Base-by-base conservation (phyloP, 345 rosid genomes). In the Tarenaya hassleriana region DNA sequence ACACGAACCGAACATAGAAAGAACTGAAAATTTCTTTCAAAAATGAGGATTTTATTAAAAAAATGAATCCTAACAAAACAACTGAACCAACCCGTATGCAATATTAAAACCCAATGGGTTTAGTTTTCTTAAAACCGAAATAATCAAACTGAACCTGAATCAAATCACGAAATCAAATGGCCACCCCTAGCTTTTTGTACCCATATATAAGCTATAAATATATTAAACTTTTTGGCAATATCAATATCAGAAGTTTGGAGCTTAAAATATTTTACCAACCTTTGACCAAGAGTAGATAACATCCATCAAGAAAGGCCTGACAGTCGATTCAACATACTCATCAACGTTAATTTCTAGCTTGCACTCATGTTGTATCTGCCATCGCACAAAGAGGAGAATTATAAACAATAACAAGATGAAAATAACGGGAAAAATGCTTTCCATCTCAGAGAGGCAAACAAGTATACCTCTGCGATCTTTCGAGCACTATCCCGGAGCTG, bases 401-500 rank as follows among this genome's bases (percentile, higher is more conserved):
- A 37, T 58, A 15, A 7, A n/a, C 38, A 44, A 1, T 8, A 17
- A 9, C 27, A 45, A n/a, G 46, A 31, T n/a, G 37, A 32, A 15
- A 10, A 48, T 27, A 16, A n/a, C 47, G 29, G 32, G 32, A 15
- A 10, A 66, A 46, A 48, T 24, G 29, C 29, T 24, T 24, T 24
- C 29, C 16, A 45, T 47, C n/a, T n/a, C n/a, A n/a, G 56, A 18
- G 34, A 21, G 33, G 57, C 40, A 45, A 34, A 61, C 10, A 13
- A 33, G 32, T 10, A 37, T 42, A 88, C 98, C 97, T 92, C 95
- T 8, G 98, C 98, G 68, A 92, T 78, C 78, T 78, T 92, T 55
- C 97, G 77, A 24, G 98, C 98, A 62, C 86, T 88, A 63, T 92
- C 91, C 72, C 88, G 87, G 57, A 92, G 98, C 73, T 88, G 97